Evolutionary conservation across 179 eudicot species (phyloP).

Genomic region (Silene coronaria): DNA sequence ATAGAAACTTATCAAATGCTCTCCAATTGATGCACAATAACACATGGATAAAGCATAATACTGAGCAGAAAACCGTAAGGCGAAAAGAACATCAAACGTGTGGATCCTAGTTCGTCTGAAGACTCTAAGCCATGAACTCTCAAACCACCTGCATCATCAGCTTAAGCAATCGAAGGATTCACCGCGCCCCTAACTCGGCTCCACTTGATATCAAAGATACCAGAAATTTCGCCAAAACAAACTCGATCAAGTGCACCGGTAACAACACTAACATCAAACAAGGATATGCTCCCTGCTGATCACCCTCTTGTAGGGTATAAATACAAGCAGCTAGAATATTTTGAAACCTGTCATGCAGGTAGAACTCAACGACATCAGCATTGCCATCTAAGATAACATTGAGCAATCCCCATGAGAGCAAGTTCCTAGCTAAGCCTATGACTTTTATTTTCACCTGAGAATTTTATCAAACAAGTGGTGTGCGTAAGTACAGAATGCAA

Average conservation of each 20-base stretch:
- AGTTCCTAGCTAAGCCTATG: not conserved
- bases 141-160: slow-evolving; percentile 81
- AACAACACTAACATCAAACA: slow-evolving; percentile 62
- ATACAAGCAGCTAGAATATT: slow-evolving; percentile 70
- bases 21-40: not conserved
- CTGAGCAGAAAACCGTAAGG: too few species aligned
- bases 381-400: slow-evolving; percentile 61
- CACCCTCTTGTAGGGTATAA: slow-evolving; percentile 71
- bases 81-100: slow-evolving; percentile 31
- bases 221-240: slow-evolving; percentile 55
- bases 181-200: slow-evolving; percentile 34
- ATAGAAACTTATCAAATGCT: not conserved
- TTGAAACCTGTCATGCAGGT: slow-evolving; percentile 58
- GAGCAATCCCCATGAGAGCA: slow-evolving; percentile 55
- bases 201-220: slow-evolving; percentile 89
- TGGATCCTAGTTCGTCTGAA: slow-evolving; percentile 22
- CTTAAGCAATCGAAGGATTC: slow-evolving; percentile 72
- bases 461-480: slow-evolving; percentile 47
- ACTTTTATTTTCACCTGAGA: slow-evolving; percentile 19
- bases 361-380: slow-evolving; percentile 90
- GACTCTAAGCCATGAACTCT: slow-evolving; percentile 48
- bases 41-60: too few species aligned
- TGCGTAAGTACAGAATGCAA: not conserved
- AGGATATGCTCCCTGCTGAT: slow-evolving; percentile 61
- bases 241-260: slow-evolving; percentile 37